Base-by-base conservation (phyloP, 768 basidiomycete species). In the Russula emetica region DNA sequence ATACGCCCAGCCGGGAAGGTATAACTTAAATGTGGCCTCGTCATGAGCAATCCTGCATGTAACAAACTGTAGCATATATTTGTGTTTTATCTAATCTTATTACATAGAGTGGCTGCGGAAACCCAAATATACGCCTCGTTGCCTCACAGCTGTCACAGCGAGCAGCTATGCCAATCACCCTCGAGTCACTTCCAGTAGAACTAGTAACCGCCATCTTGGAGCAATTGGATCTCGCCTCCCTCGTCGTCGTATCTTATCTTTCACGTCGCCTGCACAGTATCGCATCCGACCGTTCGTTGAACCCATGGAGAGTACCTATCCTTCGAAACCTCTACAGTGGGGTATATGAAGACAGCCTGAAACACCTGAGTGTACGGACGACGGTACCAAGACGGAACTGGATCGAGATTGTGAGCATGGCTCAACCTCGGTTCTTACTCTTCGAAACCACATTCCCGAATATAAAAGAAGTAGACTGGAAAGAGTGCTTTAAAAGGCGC, bases 261-360 rank as follows among this genome's bases (percentile, higher is more conserved):
- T 90, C 87, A 5, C 80, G 79, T 63, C 77, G 82, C 47, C 75
- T 92, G 26, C 77, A 80, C 49, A 72, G 74, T 55, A 80, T 92
- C 47, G 79, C 81, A 20, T 83, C 87, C 3, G 87, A 90, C 67
- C 69, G 81, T 8, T 78, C 83, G 5, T 74, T 92, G 51, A 91
- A 91, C 70, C 88, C 86, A 20, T 92, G 91, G 90, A 80, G 88
- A 58, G 76, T 74, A 18, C 87, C 90, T 2, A 90, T 92, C 67
- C 73, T 85, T 26, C 81, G 80, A 32, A 83, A 78, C 66, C 79
- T 92, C 26, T 75, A 72, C 28, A 73, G 73, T 18, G 71, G 73
- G 34, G 65, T 71, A 30, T 86, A 87, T 67, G 83, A 85, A 59
- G 71, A 71, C 8, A 72, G 76, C 30, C 72, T 92, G 57, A 80